Base-by-base conservation (phyloP, 495 filamentous ascomycete genomes). In the Mycothermus thermophilus region DNA sequence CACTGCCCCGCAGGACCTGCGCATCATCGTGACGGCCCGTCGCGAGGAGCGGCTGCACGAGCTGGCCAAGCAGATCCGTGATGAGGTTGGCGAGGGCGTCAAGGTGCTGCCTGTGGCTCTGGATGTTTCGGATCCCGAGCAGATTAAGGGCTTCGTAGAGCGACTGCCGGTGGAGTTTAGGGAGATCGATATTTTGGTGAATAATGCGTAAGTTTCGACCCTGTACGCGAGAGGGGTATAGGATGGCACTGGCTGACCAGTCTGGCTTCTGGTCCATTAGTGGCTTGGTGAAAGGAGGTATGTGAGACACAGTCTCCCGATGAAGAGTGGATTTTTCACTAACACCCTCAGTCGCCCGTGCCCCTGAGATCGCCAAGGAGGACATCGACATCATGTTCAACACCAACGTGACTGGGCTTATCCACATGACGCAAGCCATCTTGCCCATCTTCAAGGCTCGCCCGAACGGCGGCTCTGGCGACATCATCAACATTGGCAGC, bases 401-500 rank as follows among this genome's bases (percentile, higher is more conserved):
- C 31, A 95, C 90, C 33, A 97, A 97, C 58, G 87, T 95, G 31
- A 86, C 75, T 3, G 90, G 90, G 12, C 66, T 97, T 15, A 92
- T 97, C 63, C 81, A 86, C 66, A 90, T 97, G 83, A 96, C 90
- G 5, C 90, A 97, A 65, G 83, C 82, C 19, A 62, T 94, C 30
- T 69, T 97, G 13, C 72, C 78, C 13, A 77, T 86, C 55, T 93
- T 85, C 70, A 78, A 85, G 64, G 71, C 75, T 51, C 75, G 84
- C 25, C 58, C 66, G 10, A 74, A 87, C 26, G 83, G 83, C 32
- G 87, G 86, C 34, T 62, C 66, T 19, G 90, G 90, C 40, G 90
- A 97, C 50, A 87, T 97, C 51, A 92, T 97, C 58, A 96, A 95
- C 59, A 82, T 97, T 51, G 90, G 90, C 35, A 87, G 80, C 47